Percentiles rank a stretch among this genome's conserved stretches.
Conservation (phyloP, 176 grass and related monocot species). For the barley (Hordeum vulgare) region DNA sequence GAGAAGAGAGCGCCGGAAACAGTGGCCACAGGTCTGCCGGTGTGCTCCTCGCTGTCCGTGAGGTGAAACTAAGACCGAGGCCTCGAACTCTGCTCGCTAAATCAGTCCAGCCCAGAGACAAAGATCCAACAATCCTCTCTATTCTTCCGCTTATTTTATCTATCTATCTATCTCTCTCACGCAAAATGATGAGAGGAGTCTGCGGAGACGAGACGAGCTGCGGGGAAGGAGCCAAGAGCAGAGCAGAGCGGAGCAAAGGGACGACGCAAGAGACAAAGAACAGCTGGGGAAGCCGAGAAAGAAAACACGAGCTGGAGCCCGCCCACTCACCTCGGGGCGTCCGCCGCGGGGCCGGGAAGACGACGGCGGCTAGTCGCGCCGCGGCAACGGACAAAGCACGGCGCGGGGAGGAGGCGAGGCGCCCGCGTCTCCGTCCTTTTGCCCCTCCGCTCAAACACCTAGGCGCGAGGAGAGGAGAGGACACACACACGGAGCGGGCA, state of each 20-base stretch:
- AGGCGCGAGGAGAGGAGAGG: too few species aligned
- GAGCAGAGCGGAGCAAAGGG: not conserved
- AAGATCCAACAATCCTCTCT: not conserved
- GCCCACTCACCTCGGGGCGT: slow-evolving; percentile 12
- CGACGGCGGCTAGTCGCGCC: not conserved
- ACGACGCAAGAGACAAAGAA: not conserved
- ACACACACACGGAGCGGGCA: too few species aligned
- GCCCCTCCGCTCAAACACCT: too few species aligned
- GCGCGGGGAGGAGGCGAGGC: too few species aligned
- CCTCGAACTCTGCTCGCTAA: not conserved
- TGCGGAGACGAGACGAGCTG: not conserved
- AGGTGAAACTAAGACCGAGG: too few species aligned
- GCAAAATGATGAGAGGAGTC: not conserved
- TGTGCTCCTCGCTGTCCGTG: not conserved
- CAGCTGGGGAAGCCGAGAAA: not conserved
- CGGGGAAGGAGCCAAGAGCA: not conserved
- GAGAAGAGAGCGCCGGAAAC: not conserved
- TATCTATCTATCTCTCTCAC: not conserved
- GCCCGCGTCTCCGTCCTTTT: too few species aligned
- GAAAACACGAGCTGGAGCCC: not conserved
- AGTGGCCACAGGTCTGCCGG: not conserved
- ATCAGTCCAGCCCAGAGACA: not conserved
- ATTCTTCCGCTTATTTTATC: too few species aligned
- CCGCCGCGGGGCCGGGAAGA: not conserved
- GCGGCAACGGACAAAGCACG: not conserved